Evolutionary conservation across 2,329 filamentous ascomycete species (phyloP), one percentile per base, ranked within the genome.

Genomic region (Westerdykella sp.): DNA sequence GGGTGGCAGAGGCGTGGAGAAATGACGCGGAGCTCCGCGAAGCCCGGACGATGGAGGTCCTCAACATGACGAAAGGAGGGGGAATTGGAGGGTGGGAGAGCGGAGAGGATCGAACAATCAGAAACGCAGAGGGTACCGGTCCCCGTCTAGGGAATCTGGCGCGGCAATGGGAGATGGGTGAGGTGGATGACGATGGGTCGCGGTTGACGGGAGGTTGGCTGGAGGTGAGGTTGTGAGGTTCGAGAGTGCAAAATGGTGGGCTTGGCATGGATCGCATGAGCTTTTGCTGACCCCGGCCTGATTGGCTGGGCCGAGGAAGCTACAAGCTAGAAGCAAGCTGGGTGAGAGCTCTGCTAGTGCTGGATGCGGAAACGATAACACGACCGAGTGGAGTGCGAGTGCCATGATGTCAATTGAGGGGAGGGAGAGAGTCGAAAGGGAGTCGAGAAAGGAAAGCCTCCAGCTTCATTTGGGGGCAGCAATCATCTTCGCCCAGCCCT

Each of bases 1-100:
- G 64, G 41, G 57, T 60, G 53, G 60, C 57, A 54, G 58, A 51
- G 45, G 62, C 62, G 46, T 59, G 50, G 49, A 63, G 50, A 53
- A 63, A 47, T 48, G 58, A 58, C 53, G 60, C 59, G 50, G 63
- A 62, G 60, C 60, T 60, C 52, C 59, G 57, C 34, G 60, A 48
- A 49, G 67, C 66, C 49, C 66, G 63, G 60, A 57, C 52, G 56
- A 68, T 48, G 50, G 62, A 64, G 55, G 65, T 60, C 59, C 65
- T 65, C 49, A 69, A 50, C 67, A 70, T 70, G 50, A 50, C 50
- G 50, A 53, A 45, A 21, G 39, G 12, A 55, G 53, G 50, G 11
- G 11, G 25, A 52, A 49, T 34, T 15, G 25, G 11, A 28, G 25
- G 53, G 50, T 34, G 16, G 25, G 56, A 40, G 65, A 68, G 65